Conservation (phyloP, 306 rosid genomes). For the Casuarina cunninghamiana region DNA sequence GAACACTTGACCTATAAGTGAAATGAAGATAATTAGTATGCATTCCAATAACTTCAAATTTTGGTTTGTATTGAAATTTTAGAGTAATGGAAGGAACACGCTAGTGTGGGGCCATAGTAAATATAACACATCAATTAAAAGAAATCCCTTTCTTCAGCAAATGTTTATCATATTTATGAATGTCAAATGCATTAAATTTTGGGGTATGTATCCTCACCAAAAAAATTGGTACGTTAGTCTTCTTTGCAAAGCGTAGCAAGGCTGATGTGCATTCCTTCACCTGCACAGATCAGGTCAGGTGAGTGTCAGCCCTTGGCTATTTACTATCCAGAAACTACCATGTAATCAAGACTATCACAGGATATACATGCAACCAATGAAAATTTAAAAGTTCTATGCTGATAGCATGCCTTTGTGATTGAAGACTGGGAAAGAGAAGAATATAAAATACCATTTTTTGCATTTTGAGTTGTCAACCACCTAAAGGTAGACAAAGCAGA, state of each 20-base stretch:
- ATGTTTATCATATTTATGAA: neutral
- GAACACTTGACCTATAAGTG: neutral
- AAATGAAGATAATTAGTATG: neutral
- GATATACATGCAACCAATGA: slow-evolving; percentile 17
- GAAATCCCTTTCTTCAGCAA: neutral
- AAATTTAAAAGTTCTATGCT: slow-evolving; percentile 12
- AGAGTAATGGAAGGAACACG: neutral
- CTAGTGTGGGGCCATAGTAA: neutral
- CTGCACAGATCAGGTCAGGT: slow-evolving; percentile 43
- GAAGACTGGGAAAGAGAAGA: neutral
- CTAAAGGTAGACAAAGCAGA: slow-evolving; percentile 8
- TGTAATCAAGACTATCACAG: slow-evolving; percentile 2
- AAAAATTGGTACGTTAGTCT: slow-evolving; percentile 67
- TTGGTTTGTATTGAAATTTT: neutral
- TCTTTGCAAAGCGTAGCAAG: slow-evolving; percentile 84
- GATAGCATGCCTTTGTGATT: slow-evolving; percentile 5
- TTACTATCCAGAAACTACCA: slow-evolving; percentile 17
- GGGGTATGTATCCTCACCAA: slow-evolving; percentile 52
- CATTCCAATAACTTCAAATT: neutral
- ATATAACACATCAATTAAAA: neutral
- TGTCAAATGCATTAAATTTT: neutral
- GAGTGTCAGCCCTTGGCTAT: slow-evolving; percentile 19
- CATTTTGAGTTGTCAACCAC: slow-evolving; percentile 17
- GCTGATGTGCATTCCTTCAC: slow-evolving; percentile 91
- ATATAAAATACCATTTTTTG: slow-evolving; percentile 11